Evolutionary conservation across 2,329 filamentous ascomycete species (phyloP), one percentile per base, ranked within the genome.

Genomic region (Grosmannia huntii): DNA sequence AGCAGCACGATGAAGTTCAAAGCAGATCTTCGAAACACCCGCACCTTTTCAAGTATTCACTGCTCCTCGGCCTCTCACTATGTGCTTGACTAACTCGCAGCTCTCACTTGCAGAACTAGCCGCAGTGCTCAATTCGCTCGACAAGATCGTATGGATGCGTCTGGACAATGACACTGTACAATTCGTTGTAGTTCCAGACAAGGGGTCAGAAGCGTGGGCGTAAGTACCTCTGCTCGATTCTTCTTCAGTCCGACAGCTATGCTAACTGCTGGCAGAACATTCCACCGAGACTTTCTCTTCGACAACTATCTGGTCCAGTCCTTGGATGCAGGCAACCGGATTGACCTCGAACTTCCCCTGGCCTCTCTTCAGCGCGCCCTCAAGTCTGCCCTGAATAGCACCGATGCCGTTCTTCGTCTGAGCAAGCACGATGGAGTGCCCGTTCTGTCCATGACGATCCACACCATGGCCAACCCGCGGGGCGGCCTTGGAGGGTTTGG

Each of bases 151-250:
- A 52, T 96, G 91, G 90, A 79, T 96, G 62, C 87, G 90, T 64
- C 82, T 99, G 38, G 89, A 92, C 73, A 83, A 95, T 73, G 85
- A 91, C 60, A 85, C 86, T 58, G 85, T 92, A 59, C 90, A 91
- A 65, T 96, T 99, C 74, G 97, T 94, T 60, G 89, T 97, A 66
- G 92, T 97, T 62, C 91, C 94, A 0, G 90, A 96, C 69, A 86
- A 89, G 67, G 92, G 94, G 60, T 95, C 90, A 10, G 92, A 97
- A 77, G 92, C 97, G 57, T 99, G 94, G 94, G 89, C 90, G 78
- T 91, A 78, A 68, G 85, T 83, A 50, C 25, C 27, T 14, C 23
- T 23, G 28, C 36, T 36, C 5, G 12, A 31, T 41, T 31, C 31
- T 33, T 16, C 36, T 14, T 16, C 36, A 14, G 12, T 9, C 36